Percentiles rank a stretch among this genome's conserved stretches.
Evolutionary conservation across 805 yeast genomes (phyloP).

Genomic region (Zygosaccharomyces rouxii): DNA sequence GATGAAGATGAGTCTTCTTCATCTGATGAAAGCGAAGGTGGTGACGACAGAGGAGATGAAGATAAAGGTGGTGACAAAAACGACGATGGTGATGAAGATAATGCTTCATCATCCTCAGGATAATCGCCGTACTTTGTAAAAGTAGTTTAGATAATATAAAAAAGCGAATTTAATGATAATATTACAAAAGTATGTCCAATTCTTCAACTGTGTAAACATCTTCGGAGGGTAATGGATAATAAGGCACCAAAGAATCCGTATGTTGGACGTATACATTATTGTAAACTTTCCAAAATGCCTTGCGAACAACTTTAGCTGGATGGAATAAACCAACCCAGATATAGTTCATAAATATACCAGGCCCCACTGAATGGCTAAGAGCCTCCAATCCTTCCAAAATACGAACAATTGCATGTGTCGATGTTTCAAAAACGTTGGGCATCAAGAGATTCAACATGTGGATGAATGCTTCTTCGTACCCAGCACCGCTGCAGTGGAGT

Average conservation of each 20-base stretch:
- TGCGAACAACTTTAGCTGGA: conserved; percentile 83
- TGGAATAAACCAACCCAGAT: conserved; percentile 87
- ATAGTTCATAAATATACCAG: conserved; percentile 70
- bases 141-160: neutral
- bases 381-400: conserved; percentile 78
- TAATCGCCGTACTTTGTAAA: neutral
- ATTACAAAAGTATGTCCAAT: conserved; percentile 39
- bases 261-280: conserved; percentile 71
- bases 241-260: conserved; percentile 74
- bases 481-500: conserved; percentile 67
- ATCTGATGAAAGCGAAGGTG: conserved; percentile 2
- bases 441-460: conserved; percentile 75
- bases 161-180: neutral
- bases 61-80: neutral
- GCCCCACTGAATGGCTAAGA: conserved; percentile 66
- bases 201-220: conserved; percentile 41
- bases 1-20: conserved; percentile 9
- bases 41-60: neutral
- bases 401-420: conserved; percentile 89
- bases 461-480: conserved; percentile 75
- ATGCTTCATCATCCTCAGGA: neutral
- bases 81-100: neutral
- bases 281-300: conserved; percentile 80
- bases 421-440: conserved; percentile 90
- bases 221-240: conserved; percentile 58